Percentiles rank a stretch among this genome's conserved stretches.
Conservation (phyloP, 768 basidiomycete species). For the Pleurotus ostreatus region DNA sequence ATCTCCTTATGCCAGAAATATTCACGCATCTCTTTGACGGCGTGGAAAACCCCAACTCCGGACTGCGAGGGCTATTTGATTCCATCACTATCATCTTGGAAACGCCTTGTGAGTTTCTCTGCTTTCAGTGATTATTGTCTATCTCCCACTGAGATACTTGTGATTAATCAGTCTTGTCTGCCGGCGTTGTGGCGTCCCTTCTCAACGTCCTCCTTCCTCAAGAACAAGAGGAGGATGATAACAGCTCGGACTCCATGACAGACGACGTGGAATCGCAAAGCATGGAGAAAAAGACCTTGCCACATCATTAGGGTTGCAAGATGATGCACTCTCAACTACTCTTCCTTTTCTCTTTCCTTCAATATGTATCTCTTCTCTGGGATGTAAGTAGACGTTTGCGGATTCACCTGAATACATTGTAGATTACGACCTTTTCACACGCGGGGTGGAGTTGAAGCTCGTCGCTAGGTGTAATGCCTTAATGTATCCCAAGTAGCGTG, state of each 20-base stretch:
- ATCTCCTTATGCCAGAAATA: constrained; percentile 60
- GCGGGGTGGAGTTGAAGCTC: too few relatives aligned
- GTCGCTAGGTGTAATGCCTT: not conserved
- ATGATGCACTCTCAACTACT: too few relatives aligned
- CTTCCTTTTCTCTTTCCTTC: not conserved
- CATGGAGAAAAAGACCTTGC: constrained; percentile 1
- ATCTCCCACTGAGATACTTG: not conserved
- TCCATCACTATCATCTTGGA: constrained; percentile 78
- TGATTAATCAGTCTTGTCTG: constrained; percentile 40
- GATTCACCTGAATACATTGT: not conserved
- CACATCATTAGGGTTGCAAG: too few relatives aligned
- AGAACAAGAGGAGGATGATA: constrained; percentile 20
- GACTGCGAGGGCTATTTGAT: constrained; percentile 65
- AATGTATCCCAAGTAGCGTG: not conserved
- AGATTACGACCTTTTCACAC: too few relatives aligned
- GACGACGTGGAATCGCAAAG: constrained; percentile 27
- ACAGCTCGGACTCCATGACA: constrained; percentile 15
- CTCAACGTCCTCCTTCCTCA: constrained; percentile 56
- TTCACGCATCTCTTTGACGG: constrained; percentile 70
- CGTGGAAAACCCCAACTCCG: constrained; percentile 46
- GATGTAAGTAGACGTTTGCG: not conserved
- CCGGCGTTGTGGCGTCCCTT: constrained; percentile 54
- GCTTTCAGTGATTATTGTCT: not conserved
- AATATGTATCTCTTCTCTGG: not conserved
- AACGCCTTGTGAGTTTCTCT: constrained; percentile 64